Evolutionary conservation across 129 eudicot genomes (phyloP), one percentile per base, ranked within the genome.

Genomic region (Lonicera japonica): DNA sequence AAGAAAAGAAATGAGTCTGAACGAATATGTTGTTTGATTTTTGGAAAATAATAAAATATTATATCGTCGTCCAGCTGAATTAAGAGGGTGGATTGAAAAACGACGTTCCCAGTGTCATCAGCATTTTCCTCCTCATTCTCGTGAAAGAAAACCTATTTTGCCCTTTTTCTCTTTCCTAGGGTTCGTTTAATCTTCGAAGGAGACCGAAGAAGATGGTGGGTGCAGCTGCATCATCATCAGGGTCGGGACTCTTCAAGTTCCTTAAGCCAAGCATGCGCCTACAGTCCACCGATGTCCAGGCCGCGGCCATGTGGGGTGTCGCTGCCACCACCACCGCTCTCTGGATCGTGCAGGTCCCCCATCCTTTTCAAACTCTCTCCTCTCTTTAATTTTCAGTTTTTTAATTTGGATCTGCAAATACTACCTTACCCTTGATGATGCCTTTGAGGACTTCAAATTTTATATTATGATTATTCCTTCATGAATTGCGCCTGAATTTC

Each of bases 221-320:
- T 34, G 48, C 64, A 23, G 69, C 61, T 61, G 68, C 36, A 29
- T 11, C 68, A 10, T 65, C 36, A 29, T 11, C 68, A 10, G 65
- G 55, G 22, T 66, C 81, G 56, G 69, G 73, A 21, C 51, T 81
- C 21, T 59, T 21, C 70, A 73, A 70, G 56, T 52, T 70, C 58
- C 16, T 71, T 53, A 59, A 47, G 29, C 75, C 66, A 22, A 51
- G 48, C 21, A 39, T 25, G 54, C 20, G 47, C 54, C 34, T 57
- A 5, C 66, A 69, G 39, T 11, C 68, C 40, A 56, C 70, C 58
- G 77, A 60, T 21, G 11, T 66, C 15, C 78, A 80, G 75, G 79
- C 86, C 34, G 86, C 86, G 66, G 79, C 72, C 46, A 52, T 51
- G 23, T 80, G 86, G 86, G 86, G 86, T 38, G 76, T 63, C 70